Conservation (phyloP, 129 eudicot species). For the Lactuca sativa region DNA sequence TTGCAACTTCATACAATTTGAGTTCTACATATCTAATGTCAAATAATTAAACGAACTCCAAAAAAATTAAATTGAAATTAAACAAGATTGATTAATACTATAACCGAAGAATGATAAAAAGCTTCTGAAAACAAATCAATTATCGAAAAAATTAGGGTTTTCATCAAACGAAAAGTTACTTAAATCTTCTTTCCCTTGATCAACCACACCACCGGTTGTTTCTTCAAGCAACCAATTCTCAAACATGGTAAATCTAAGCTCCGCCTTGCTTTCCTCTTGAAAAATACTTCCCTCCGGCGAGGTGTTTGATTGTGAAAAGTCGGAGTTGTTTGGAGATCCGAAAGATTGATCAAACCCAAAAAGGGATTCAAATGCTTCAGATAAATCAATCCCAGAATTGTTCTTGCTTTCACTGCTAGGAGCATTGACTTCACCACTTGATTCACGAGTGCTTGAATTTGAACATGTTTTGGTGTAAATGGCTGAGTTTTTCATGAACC, state of each 20-base stretch:
- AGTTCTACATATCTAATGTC: conserved; percentile 32
- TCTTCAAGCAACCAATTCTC: conserved; percentile 86
- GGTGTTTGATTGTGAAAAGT: conserved; percentile 56
- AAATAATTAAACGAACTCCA: conserved; percentile 29
- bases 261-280: conserved; percentile 52
- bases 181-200: conserved; percentile 48
- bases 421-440: conserved; percentile 28
- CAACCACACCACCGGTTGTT: conserved; percentile 22
- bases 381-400: conserved; percentile 40
- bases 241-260: conserved; percentile 50
- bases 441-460: conserved; percentile 43
- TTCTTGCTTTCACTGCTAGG: conserved; percentile 44
- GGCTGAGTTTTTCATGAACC: conserved; percentile 53
- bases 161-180: conserved; percentile 55
- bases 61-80: background rate
- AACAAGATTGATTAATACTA: conserved; percentile 20
- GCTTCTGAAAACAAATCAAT: conserved; percentile 19
- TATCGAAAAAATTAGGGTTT: conserved; percentile 37
- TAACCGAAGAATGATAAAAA: conserved; percentile 36
- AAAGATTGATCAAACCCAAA: conserved; percentile 54
- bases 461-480: conserved; percentile 28
- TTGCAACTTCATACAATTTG: conserved; percentile 16
- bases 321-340: conserved; percentile 56
- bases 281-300: conserved; percentile 48
- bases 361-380: conserved; percentile 52